Conservation (phyloP, 2,329 filamentous ascomycete species). For the Alternaria ventricosa region DNA sequence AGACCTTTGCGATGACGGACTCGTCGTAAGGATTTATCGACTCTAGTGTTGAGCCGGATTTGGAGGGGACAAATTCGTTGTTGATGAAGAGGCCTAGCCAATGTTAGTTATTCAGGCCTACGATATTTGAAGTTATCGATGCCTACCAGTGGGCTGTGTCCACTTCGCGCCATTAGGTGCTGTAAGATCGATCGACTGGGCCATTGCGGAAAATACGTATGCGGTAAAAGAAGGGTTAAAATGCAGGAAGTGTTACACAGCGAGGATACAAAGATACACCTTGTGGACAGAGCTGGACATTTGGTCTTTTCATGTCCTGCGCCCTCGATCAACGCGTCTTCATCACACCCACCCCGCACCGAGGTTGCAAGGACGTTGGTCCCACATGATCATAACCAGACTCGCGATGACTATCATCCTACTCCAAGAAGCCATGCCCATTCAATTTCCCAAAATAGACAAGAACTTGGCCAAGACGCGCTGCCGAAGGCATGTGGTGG, state of each 20-base stretch:
- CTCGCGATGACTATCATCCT: not conserved
- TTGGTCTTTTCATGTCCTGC: not conserved
- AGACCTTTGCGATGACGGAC: not conserved
- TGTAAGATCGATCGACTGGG: not conserved
- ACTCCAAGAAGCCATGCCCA: not conserved
- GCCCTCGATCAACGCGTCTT: not conserved
- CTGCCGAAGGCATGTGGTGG: not conserved
- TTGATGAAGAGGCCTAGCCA: not conserved
- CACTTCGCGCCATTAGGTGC: not conserved
- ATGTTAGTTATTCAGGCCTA: not conserved
- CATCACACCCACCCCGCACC: not conserved
- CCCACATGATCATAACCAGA: not conserved
- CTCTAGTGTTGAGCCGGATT: not conserved
- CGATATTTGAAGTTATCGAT: not conserved
- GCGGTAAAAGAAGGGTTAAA: not conserved
- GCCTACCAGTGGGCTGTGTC: not conserved
- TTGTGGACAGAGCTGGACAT: not conserved
- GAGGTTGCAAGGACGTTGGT: not conserved
- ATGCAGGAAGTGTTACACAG: not conserved
- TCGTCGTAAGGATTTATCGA: not conserved
- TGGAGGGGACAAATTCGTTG: not conserved
- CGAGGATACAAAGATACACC: not conserved
- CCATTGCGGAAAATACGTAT: not conserved
- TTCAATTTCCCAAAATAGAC: not conserved
- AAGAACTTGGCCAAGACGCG: not conserved